Conservation (phyloP, 2,329 filamentous ascomycete genomes). For the Didymella lethalis region DNA sequence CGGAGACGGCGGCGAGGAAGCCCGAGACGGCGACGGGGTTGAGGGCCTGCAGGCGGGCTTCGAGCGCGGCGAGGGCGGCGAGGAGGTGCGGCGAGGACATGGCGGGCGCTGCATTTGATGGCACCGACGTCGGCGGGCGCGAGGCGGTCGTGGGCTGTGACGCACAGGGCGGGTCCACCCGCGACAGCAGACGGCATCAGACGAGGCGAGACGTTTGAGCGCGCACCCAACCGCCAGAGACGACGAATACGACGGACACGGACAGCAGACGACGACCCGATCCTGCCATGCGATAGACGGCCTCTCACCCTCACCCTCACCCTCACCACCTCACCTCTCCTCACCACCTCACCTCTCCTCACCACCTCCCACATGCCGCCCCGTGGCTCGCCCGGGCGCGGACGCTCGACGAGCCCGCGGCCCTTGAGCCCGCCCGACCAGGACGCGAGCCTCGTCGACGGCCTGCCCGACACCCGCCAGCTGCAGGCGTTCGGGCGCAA, state of each 20-base stretch:
- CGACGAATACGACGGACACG: background rate
- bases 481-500: conserved; percentile 94
- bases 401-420: conserved; percentile 44
- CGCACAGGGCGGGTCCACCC: conserved; percentile 19
- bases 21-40: background rate
- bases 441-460: conserved; percentile 44
- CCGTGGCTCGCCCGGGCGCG: conserved; percentile 42
- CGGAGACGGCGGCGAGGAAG: background rate
- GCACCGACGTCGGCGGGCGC: background rate
- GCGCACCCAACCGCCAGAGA: background rate
- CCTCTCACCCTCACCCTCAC: too few species aligned
- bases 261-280: conserved; percentile 6
- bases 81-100: background rate
- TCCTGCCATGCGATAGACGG: conserved; percentile 1
- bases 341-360: too few species aligned
- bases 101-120: background rate
- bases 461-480: conserved; percentile 68
- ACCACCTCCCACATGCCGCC: conserved; percentile 35
- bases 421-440: conserved; percentile 37
- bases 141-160: conserved; percentile 16
- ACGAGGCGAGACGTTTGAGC: conserved; percentile 5
- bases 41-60: background rate
- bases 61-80: background rate
- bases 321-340: too few species aligned
- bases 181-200: background rate